These are phyloP conservation scores for Teunomyces cretensis DNA, from an alignment of 805 yeast species.

Conservation along the genomic window DNA sequence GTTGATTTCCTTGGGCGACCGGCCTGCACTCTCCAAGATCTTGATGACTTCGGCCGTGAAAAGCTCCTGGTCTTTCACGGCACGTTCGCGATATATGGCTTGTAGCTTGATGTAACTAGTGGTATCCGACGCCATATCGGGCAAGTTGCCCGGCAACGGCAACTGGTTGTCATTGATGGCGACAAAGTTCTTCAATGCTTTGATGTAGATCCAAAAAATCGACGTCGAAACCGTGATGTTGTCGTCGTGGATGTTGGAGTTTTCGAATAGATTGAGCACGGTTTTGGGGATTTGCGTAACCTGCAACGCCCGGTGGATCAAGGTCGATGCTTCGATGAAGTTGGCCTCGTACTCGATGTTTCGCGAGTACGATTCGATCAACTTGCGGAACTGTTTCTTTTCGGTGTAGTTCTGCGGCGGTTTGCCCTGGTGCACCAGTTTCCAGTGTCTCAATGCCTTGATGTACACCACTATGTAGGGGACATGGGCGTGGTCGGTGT, in stretches of 20 bases:
- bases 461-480: slow-evolving; percentile 68
- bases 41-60: slow-evolving; percentile 36
- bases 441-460: slow-evolving; percentile 51
- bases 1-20: slow-evolving; percentile 27
- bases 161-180: slow-evolving; percentile 34
- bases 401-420: slow-evolving; percentile 41
- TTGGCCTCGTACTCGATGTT: slow-evolving; percentile 53
- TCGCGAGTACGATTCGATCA: slow-evolving; percentile 38
- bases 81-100: slow-evolving; percentile 55
- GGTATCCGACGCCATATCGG: slow-evolving; percentile 88
- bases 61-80: slow-evolving; percentile 44
- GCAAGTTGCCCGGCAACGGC: slow-evolving; percentile 75
- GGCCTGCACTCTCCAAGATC: slow-evolving; percentile 25
- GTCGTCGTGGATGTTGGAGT: slow-evolving; percentile 18
- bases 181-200: slow-evolving; percentile 55
- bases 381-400: slow-evolving; percentile 38
- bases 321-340: slow-evolving; percentile 37
- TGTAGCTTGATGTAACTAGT: slow-evolving; percentile 58
- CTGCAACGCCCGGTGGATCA: slow-evolving; percentile 38
- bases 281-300: slow-evolving; percentile 34
- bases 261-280: slow-evolving; percentile 20
- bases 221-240: slow-evolving; percentile 17
- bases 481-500: slow-evolving; percentile 52
- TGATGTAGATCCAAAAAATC: slow-evolving; percentile 62
- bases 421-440: slow-evolving; percentile 20